These are phyloP conservation scores for Trichomonas tenax DNA, from an alignment of 208 protist species.

Conservation along the genomic window DNA sequence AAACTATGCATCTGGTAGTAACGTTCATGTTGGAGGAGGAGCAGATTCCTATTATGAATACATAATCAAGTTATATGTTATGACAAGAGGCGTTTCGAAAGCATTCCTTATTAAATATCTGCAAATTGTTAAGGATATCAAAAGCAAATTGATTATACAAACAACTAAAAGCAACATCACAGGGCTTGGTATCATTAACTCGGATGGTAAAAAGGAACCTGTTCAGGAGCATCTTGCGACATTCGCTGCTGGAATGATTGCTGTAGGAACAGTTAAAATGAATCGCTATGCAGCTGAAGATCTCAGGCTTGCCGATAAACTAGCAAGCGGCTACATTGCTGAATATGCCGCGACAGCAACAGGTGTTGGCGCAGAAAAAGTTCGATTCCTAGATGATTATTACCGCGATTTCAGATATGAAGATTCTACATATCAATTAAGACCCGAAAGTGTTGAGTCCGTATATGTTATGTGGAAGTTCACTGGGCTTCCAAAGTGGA, in stretches of 20 bases:
- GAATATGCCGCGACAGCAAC: not conserved
- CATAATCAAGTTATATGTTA: not conserved
- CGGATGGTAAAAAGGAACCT: not conserved
- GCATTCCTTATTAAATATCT: not conserved
- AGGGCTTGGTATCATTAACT: not conserved
- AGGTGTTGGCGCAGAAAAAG: not conserved
- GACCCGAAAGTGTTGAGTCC: conserved; percentile 37
- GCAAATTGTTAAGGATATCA: not conserved
- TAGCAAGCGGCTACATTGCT: not conserved
- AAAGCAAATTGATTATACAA: not conserved
- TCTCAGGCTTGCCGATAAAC: not conserved
- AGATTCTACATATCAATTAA: conserved; percentile 32
- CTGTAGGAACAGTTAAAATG: not conserved
- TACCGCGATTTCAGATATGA: not conserved
- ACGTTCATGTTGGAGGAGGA: not conserved
- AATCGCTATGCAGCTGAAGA: not conserved
- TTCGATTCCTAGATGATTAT: not conserved
- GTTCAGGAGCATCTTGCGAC: not conserved
- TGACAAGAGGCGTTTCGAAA: not conserved
- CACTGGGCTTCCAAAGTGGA: conserved; percentile 47
- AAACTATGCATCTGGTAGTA: not conserved
- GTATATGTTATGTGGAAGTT: conserved; percentile 36
- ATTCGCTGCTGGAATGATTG: not conserved
- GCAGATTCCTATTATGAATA: not conserved
- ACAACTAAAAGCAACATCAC: not conserved